These are phyloP conservation scores for Polygonum aviculare DNA, from an alignment of 148 eudicot genomes.

Conservation along the genomic window DNA sequence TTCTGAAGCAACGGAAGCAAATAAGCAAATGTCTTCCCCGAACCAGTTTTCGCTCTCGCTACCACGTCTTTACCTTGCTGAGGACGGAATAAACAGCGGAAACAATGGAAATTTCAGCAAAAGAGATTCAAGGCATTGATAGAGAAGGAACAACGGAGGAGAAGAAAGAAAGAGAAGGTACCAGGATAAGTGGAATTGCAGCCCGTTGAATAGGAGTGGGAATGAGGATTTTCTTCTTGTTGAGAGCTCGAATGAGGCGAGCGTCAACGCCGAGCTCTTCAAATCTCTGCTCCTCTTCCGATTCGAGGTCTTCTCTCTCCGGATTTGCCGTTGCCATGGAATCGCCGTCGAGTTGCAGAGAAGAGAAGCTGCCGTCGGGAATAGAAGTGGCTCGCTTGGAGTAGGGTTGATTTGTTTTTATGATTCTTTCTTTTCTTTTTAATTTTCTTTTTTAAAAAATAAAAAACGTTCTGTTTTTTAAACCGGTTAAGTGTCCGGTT, in stretches of 20 bases:
- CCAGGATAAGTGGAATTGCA: constrained; percentile 76
- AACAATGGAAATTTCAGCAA: not conserved
- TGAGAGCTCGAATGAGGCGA: constrained; percentile 67
- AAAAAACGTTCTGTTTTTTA: too few species aligned
- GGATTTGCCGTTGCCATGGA: not conserved
- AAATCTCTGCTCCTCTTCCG: constrained; percentile 45
- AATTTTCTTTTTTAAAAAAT: too few species aligned
- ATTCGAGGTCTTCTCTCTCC: not conserved
- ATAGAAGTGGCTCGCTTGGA: too few species aligned
- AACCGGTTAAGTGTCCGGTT: too few species aligned
- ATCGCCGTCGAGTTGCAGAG: not conserved
- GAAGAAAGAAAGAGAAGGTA: constrained; percentile 11
- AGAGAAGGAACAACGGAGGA: not conserved
- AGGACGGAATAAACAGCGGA: not conserved
- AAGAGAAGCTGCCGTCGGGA: too few species aligned
- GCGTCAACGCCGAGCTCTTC: constrained; percentile 67
- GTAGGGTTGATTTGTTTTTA: too few species aligned
- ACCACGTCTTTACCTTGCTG: constrained; percentile 96
- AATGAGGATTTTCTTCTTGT: constrained; percentile 43
- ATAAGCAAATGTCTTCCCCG: constrained; percentile 92
- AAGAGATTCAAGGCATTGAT: not conserved
- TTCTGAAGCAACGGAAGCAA: constrained; percentile 87
- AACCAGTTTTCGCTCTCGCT: constrained; percentile 93
- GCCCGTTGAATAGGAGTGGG: constrained; percentile 80
- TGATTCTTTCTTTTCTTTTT: too few species aligned